These are phyloP conservation scores for Danielia oregonensis DNA, from an alignment of 805 yeast genomes.

Conservation along the genomic window DNA sequence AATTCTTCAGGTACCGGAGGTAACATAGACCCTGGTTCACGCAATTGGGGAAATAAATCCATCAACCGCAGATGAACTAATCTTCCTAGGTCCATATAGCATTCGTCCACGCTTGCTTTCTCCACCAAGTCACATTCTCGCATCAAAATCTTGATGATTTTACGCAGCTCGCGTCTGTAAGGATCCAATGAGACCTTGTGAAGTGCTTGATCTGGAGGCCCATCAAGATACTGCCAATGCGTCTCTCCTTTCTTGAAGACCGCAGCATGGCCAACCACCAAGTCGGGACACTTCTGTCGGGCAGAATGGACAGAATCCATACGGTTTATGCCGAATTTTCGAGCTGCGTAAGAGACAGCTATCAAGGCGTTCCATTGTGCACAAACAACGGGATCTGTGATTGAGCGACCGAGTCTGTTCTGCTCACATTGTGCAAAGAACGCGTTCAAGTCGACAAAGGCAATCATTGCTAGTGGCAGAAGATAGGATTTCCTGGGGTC, in stretches of 20 bases:
- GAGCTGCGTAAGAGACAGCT: slow-evolving; percentile 88
- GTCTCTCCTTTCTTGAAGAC: slow-evolving; percentile 85
- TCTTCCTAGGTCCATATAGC: slow-evolving; percentile 80
- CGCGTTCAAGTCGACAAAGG: slow-evolving; percentile 89
- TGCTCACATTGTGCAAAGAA: slow-evolving; percentile 95
- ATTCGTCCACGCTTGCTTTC: slow-evolving; percentile 95
- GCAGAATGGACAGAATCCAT: slow-evolving; percentile 74
- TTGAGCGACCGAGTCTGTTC: slow-evolving; percentile 59
- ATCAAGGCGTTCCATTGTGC: slow-evolving; percentile 90
- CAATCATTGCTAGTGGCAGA: slow-evolving; percentile 74
- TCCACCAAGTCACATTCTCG: slow-evolving; percentile 67
- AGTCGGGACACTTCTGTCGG: slow-evolving; percentile 65
- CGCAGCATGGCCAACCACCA: slow-evolving; percentile 87
- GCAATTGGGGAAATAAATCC: slow-evolving; percentile 46
- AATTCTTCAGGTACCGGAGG: slow-evolving; percentile 44
- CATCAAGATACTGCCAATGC: slow-evolving; percentile 71
- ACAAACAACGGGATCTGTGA: slow-evolving; percentile 83
- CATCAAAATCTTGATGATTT: slow-evolving; percentile 64
- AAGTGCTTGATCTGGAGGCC: slow-evolving; percentile 52
- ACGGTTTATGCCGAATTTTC: slow-evolving; percentile 75
- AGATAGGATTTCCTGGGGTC: slow-evolving; percentile 45
- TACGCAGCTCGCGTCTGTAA: slow-evolving; percentile 81
- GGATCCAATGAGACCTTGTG: slow-evolving; percentile 91
- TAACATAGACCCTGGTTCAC: slow-evolving; percentile 18
- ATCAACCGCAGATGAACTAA: slow-evolving; percentile 44